These are phyloP conservation scores for Beauveria sp. DNA, from an alignment of 2,329 filamentous ascomycete genomes.

Conservation along the genomic window DNA sequence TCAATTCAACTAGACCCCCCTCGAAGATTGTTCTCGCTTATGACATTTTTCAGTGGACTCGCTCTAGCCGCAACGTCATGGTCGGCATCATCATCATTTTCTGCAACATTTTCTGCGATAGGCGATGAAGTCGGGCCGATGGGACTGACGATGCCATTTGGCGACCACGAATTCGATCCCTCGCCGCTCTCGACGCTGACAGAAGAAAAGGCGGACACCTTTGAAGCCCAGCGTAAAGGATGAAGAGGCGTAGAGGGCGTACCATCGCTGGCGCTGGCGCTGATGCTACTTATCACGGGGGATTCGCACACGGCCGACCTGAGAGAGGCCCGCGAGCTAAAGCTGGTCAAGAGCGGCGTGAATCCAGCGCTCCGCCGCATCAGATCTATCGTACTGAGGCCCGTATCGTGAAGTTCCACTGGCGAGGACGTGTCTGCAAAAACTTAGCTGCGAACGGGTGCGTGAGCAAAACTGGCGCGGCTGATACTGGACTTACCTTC, in stretches of 20 bases:
- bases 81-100: background rate
- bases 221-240: background rate
- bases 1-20: background rate
- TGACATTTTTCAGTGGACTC: background rate
- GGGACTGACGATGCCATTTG: background rate
- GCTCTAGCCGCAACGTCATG: background rate
- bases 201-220: background rate
- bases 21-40: background rate
- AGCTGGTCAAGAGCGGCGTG: slow-evolving; percentile 16
- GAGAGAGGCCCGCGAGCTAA: background rate
- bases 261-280: background rate
- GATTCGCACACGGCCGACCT: background rate
- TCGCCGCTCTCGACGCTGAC: background rate
- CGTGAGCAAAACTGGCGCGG: background rate
- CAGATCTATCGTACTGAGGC: slow-evolving; percentile 31
- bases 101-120: background rate
- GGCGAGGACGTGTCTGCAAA: slow-evolving; percentile 33
- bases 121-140: background rate
- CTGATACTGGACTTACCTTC: slow-evolving; percentile 28
- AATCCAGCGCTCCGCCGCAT: slow-evolving; percentile 25
- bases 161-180: background rate
- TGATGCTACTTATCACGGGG: background rate
- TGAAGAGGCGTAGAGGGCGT: background rate
- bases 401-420: slow-evolving; percentile 38
- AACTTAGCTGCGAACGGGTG: background rate